Percentiles rank a stretch among this genome's conserved stretches.
Evolutionary conservation across 345 rosid genomes (phyloP).

Genomic region (Arabidopsis suecica): DNA sequence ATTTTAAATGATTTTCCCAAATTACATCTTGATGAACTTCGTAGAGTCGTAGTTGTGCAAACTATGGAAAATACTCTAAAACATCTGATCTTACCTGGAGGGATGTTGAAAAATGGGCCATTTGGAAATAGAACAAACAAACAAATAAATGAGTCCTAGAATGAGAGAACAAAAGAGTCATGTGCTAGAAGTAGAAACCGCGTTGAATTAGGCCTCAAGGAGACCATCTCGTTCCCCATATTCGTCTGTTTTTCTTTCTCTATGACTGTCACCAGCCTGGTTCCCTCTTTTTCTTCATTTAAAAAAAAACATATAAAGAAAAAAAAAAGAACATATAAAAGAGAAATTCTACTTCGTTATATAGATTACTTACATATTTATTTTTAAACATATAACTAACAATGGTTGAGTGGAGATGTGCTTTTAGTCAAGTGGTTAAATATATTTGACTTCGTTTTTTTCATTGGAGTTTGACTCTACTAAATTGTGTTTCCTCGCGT

Average conservation of each 20-base stretch:
- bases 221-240: neutral
- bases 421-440: too few relatives aligned
- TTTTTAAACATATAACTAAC: constrained; percentile 6
- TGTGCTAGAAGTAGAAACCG: constrained; percentile 35
- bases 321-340: too few relatives aligned
- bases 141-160: neutral
- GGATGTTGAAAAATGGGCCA: neutral
- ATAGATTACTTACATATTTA: neutral
- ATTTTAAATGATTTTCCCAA: neutral
- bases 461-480: too few relatives aligned
- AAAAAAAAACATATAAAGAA: too few relatives aligned
- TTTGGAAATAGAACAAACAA: neutral
- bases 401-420: neutral
- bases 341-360: too few relatives aligned
- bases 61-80: neutral
- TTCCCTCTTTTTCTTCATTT: neutral
- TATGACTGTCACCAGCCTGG: constrained; percentile 32
- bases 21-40: neutral
- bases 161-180: neutral
- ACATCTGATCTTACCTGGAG: neutral
- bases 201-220: constrained; percentile 26
- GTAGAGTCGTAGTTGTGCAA: neutral
- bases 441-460: too few relatives aligned
- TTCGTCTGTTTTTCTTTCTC: neutral
- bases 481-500: too few relatives aligned